Percentiles rank a stretch among this genome's conserved stretches.
Evolutionary conservation across 2,329 filamentous ascomycete genomes (phyloP).

Genomic region (Neopestalotiopsis sp.): DNA sequence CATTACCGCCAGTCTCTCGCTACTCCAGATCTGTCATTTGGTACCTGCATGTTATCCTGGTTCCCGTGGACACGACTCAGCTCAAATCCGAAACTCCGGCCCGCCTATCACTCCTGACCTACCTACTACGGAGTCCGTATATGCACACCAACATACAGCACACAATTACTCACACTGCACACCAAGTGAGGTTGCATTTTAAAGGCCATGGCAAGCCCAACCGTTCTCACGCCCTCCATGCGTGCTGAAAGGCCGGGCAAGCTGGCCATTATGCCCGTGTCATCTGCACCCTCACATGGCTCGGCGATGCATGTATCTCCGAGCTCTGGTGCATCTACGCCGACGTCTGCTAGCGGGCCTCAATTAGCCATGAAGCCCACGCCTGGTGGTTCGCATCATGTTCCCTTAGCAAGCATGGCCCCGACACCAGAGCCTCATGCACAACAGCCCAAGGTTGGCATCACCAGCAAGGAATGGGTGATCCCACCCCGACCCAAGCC

Average conservation of each 20-base stretch:
- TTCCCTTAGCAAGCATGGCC: slow-evolving; percentile 54
- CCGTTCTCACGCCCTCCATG: slow-evolving; percentile 25
- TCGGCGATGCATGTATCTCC: slow-evolving; percentile 31
- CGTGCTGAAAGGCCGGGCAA: slow-evolving; percentile 27
- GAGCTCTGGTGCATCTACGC: slow-evolving; percentile 32
- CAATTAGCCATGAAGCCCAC: slow-evolving; percentile 35
- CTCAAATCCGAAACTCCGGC: neutral
- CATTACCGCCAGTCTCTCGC: neutral
- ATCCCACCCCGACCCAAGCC: slow-evolving; percentile 86
- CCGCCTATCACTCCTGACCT: neutral
- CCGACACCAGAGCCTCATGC: slow-evolving; percentile 41
- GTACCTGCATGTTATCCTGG: slow-evolving; percentile 6
- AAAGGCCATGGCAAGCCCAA: slow-evolving; percentile 29
- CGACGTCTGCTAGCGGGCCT: slow-evolving; percentile 25
- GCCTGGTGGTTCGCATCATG: slow-evolving; percentile 26
- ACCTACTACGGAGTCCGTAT: neutral
- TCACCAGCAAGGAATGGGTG: slow-evolving; percentile 86
- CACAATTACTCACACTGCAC: neutral
- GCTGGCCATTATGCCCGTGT: slow-evolving; percentile 34
- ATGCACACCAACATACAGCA: slow-evolving; percentile 22
- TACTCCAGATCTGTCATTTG: slow-evolving; percentile 3
- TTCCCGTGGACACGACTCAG: neutral
- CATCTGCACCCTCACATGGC: slow-evolving; percentile 32
- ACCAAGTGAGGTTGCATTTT: neutral
- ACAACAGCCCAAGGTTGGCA: slow-evolving; percentile 55